Conservation (phyloP, 1,139 yeast species). For the Barnettozyma hawaiiensis region DNA sequence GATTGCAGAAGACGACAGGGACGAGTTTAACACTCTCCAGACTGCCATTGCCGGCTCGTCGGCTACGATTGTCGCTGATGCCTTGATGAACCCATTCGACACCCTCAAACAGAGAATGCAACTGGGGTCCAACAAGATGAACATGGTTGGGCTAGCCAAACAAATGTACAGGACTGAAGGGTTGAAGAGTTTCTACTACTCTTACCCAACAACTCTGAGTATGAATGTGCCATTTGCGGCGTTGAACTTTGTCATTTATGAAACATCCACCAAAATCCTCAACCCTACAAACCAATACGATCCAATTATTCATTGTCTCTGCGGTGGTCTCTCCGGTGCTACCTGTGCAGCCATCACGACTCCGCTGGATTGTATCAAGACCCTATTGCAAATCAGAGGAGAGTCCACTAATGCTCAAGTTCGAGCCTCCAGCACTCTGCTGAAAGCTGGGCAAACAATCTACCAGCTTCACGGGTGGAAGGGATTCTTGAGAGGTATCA, state of each 20-base stretch:
- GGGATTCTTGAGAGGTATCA: constrained; percentile 80
- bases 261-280: constrained; percentile 66
- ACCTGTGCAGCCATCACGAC: constrained; percentile 94
- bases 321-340: constrained; percentile 97
- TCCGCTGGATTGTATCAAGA: constrained; percentile 92
- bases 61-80: constrained; percentile 91
- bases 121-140: constrained; percentile 29
- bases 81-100: constrained; percentile 97
- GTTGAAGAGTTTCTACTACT: constrained; percentile 73
- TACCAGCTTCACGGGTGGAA: constrained; percentile 57
- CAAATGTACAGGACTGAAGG: constrained; percentile 73
- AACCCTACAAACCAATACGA: constrained; percentile 79
- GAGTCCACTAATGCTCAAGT: constrained; percentile 41
- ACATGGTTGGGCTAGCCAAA: constrained; percentile 21
- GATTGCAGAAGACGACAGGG: constrained; percentile 32
- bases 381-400: constrained; percentile 61
- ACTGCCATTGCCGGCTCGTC: constrained; percentile 90
- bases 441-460: constrained; percentile 66
- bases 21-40: constrained; percentile 70
- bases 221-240: constrained; percentile 97
- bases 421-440: constrained; percentile 60
- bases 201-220: constrained; percentile 91
- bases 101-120: constrained; percentile 89
- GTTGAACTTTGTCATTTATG: constrained; percentile 89
- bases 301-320: constrained; percentile 86